Evolutionary conservation across 2,329 filamentous ascomycete species (phyloP), one percentile per base, ranked within the genome.

Genomic region (Xylaria sp.): DNA sequence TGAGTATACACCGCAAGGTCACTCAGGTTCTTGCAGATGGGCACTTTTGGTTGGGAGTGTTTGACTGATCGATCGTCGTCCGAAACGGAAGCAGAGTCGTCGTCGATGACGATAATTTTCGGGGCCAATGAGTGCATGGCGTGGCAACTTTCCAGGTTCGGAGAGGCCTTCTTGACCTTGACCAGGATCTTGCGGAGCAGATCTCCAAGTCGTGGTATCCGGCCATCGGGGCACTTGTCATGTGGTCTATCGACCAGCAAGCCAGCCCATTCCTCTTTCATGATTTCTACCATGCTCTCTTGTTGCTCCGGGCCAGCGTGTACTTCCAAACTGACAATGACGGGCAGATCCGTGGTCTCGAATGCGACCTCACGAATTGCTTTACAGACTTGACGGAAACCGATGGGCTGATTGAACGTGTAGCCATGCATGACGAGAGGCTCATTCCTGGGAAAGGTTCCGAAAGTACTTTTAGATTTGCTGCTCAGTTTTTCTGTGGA

Each of bases 281-380:
- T 97, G 64, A 97, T 96, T 58, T 90, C 83, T 9, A 96, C 92
- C 90, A 97, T 97, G 54, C 89, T 82, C 64, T 91, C 86, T 73
- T 99, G 94, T 73, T 97, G 93, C 56, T 90, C 85, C 1, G 82
- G 77, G 62, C 88, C 84, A 11, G 91, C 88, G 73, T 97, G 93
- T 0, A 97, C 90, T 74, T 99, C 94, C 4, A 97, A 80, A 72
- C 92, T 96, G 65, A 97, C 85, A 60, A 97, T 95, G 46, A 99
- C 78, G 0, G 94, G 94, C 18, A 96, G 78, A 55, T 89, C 83
- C 61, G 84, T 92, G 5, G 78, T 82, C 34, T 84, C 78, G 68
- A 97, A 97, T 0, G 91, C 92, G 60, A 86, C 85, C 59, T 95
- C 85, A 46, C 83, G 81, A 62, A 97, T 89, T 0, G 89, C 88